phyloP scores from a whole-genome alignment of 2,329 filamentous ascomycete genomes.

The Trichoderma guizhouense region DNA sequence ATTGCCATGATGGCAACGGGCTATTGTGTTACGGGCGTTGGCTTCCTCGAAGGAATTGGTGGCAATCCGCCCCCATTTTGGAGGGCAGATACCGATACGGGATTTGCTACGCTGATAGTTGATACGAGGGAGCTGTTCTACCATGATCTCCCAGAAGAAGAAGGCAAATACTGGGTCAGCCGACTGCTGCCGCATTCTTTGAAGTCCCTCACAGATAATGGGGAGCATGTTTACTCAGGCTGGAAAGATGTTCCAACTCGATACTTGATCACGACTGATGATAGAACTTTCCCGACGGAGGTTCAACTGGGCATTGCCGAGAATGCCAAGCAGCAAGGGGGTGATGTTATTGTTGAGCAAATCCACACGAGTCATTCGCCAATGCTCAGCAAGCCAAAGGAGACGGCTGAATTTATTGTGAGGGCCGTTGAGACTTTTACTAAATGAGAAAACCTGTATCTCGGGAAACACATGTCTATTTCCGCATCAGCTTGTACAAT shows the following conservation, averaged over 20 bases:
- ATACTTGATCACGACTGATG: slow-evolving; percentile 44
- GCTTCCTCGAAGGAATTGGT: slow-evolving; percentile 41
- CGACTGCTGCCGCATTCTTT: slow-evolving; percentile 41
- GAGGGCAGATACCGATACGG: slow-evolving; percentile 38
- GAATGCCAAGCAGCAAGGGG: slow-evolving; percentile 38
- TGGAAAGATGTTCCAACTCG: slow-evolving; percentile 47
- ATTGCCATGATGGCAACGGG: slow-evolving; percentile 45
- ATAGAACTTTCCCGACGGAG: slow-evolving; percentile 38
- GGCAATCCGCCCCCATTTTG: slow-evolving; percentile 43
- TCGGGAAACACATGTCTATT: not conserved
- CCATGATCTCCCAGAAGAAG: slow-evolving; percentile 45
- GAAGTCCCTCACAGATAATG: slow-evolving; percentile 44
- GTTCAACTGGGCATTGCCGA: slow-evolving; percentile 38
- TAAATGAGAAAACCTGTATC: not conserved
- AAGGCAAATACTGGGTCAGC: slow-evolving; percentile 41
- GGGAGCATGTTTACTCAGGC: slow-evolving; percentile 42
- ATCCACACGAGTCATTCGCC: slow-evolving; percentile 47
- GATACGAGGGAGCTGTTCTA: slow-evolving; percentile 45
- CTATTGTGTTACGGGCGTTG: slow-evolving; percentile 35
- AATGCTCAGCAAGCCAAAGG: slow-evolving; percentile 44
- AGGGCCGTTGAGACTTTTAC: slow-evolving; percentile 26
- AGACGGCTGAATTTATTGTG: slow-evolving; percentile 36
- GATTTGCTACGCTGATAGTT: slow-evolving; percentile 39
- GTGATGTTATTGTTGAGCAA: slow-evolving; percentile 37
- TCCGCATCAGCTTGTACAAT: not conserved